Evolutionary conservation across 2,329 filamentous ascomycete genomes (phyloP).

Genomic region (Neophaeococcomyces aloes): DNA sequence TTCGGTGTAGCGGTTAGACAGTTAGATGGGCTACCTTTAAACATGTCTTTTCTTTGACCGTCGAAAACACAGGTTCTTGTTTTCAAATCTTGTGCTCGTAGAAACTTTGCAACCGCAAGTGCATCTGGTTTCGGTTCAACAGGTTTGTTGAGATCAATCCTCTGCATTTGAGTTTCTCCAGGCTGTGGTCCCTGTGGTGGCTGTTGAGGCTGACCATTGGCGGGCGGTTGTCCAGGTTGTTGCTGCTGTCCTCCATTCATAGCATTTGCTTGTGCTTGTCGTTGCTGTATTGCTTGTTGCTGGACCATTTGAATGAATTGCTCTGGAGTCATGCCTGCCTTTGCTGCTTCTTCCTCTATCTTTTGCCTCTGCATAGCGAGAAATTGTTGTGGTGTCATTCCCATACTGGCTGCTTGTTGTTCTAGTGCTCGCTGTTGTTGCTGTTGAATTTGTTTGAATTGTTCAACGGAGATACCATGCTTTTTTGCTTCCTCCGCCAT

Average conservation of each 20-base stretch:
- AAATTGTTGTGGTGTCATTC: constrained; percentile 77
- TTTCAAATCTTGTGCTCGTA: constrained; percentile 77
- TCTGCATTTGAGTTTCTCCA: constrained; percentile 29
- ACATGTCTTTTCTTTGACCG: constrained; percentile 96
- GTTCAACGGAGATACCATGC: constrained; percentile 68
- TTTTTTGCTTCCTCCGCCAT: constrained; percentile 72
- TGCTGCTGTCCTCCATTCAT: constrained; percentile 22
- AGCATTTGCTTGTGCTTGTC: constrained; percentile 26
- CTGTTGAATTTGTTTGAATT: constrained; percentile 50
- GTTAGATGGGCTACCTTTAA: constrained; percentile 56
- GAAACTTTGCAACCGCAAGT: constrained; percentile 77
- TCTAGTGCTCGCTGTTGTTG: constrained; percentile 47
- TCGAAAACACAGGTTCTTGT: constrained; percentile 83
- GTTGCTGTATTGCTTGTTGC: constrained; percentile 32
- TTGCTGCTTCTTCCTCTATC: constrained; percentile 37
- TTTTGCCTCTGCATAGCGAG: constrained; percentile 41
- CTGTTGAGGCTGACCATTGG: constrained; percentile 22
- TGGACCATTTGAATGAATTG: constrained; percentile 36
- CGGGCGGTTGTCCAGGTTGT: constrained; percentile 33
- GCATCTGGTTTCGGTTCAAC: constrained; percentile 76
- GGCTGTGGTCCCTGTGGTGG: constrained; percentile 11
- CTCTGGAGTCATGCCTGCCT: constrained; percentile 43
- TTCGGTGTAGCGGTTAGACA: not conserved
- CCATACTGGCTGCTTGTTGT: constrained; percentile 66
- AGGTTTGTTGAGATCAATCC: constrained; percentile 37